These are phyloP conservation scores for Apostasia shenzhenica DNA, from an alignment of 106 monocot genomes.

Conservation along the genomic window DNA sequence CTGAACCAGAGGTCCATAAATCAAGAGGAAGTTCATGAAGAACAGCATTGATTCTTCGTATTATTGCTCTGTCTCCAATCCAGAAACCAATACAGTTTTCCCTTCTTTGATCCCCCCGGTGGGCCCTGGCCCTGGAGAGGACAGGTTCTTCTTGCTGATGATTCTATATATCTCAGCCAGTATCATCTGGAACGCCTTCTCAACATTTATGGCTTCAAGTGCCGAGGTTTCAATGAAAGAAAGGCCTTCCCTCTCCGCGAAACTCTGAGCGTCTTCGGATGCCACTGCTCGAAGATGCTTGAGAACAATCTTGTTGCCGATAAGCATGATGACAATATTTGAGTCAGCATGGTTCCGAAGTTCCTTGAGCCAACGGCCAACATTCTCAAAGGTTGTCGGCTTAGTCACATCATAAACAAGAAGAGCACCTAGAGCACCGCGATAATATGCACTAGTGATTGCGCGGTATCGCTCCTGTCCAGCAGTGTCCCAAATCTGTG, in stretches of 20 bases:
- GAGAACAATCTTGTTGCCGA: slow-evolving; percentile 51
- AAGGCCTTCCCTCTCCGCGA: slow-evolving; percentile 40
- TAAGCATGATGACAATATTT: slow-evolving; percentile 45
- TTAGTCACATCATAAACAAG: too few species aligned
- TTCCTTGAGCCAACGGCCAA: slow-evolving; percentile 47
- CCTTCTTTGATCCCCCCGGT: slow-evolving; percentile 9
- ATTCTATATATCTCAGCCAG: slow-evolving; percentile 8
- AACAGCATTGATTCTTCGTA: slow-evolving; percentile 7
- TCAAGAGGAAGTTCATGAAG: neutral
- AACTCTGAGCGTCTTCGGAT: slow-evolving; percentile 41
- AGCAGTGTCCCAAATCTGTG: too few species aligned
- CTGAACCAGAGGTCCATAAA: too few species aligned
- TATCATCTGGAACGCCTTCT: slow-evolving; percentile 7
- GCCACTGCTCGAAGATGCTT: slow-evolving; percentile 40
- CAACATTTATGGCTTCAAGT: slow-evolving; percentile 2
- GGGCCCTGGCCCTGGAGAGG: slow-evolving; percentile 1
- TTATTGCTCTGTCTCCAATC: slow-evolving; percentile 2
- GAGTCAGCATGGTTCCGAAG: slow-evolving; percentile 49
- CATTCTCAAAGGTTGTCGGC: slow-evolving; percentile 29
- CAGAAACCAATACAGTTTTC: slow-evolving; percentile 7
- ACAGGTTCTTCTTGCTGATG: slow-evolving; percentile 4
- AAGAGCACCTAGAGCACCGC: too few species aligned
- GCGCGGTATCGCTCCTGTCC: too few species aligned
- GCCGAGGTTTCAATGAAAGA: slow-evolving; percentile 38
- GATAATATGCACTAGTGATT: too few species aligned